phyloP scores from a whole-genome alignment of 2,329 filamentous ascomycete genomes.

The Fusarium liriodendri region DNA sequence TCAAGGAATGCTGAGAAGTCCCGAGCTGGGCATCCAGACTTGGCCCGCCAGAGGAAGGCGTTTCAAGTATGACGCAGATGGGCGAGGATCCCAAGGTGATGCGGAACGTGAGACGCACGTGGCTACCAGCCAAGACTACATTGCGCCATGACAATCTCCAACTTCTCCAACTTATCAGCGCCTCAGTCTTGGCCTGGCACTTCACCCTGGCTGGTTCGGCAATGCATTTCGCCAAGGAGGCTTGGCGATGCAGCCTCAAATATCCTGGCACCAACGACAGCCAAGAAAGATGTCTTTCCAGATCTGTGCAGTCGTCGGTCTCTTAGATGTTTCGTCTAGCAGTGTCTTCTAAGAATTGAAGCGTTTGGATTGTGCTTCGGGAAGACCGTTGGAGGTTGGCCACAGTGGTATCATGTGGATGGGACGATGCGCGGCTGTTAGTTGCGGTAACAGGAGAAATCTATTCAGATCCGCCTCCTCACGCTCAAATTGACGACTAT shows the following conservation, averaged over 20 bases:
- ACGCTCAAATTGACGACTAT: neutral
- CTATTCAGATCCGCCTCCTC: rapidly evolving
- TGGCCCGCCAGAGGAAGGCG: neutral
- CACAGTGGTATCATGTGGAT: neutral
- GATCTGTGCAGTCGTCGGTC: neutral
- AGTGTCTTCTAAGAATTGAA: neutral
- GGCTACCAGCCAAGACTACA: neutral
- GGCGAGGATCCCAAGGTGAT: neutral
- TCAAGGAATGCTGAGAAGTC: neutral
- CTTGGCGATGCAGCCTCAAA: neutral
- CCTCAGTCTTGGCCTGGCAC: neutral
- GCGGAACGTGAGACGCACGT: neutral
- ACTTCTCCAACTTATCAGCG: neutral
- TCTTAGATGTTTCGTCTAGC: too few relatives aligned
- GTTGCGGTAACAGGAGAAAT: neutral
- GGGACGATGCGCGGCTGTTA: neutral
- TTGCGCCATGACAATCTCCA: neutral
- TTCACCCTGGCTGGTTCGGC: neutral
- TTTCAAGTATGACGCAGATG: neutral
- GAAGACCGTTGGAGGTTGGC: neutral
- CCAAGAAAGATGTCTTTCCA: neutral
- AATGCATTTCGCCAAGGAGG: neutral
- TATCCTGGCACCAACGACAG: neutral
- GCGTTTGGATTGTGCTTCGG: neutral
- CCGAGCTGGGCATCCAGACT: neutral